A percentile compares a stretch with the other conserved stretches of the same genome.
These are phyloP conservation scores for Aureobasidium lini DNA, from an alignment of 2,329 filamentous ascomycete species.

Conservation along the genomic window DNA sequence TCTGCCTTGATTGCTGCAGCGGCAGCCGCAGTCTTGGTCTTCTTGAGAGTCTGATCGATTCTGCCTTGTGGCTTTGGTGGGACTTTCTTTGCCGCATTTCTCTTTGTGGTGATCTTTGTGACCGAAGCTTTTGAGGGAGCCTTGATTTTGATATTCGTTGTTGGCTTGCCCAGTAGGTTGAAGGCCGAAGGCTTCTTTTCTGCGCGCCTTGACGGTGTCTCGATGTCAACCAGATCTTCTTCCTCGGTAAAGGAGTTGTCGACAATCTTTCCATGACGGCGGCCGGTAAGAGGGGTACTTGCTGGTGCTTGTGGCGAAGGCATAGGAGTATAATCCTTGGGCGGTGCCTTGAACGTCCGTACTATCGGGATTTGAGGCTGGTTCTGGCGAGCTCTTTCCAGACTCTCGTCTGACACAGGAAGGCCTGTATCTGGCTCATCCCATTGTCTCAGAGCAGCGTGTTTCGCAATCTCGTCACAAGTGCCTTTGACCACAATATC, in stretches of 20 bases:
- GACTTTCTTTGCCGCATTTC: conserved; percentile 15
- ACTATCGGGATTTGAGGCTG: conserved; percentile 29
- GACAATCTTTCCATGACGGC: conserved; percentile 21
- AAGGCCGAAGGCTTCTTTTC: conserved; percentile 14
- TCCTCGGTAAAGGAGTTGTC: conserved; percentile 18
- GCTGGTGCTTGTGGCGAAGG: conserved; percentile 22
- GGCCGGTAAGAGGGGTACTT: conserved; percentile 19
- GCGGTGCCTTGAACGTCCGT: conserved; percentile 14
- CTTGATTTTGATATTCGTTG: conserved; percentile 8
- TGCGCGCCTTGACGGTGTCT: conserved; percentile 27
- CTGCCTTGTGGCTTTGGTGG: conserved; percentile 4
- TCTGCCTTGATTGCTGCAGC: neutral
- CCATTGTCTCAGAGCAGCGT: conserved; percentile 57
- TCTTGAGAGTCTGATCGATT: conserved; percentile 11
- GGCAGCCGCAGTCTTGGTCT: neutral
- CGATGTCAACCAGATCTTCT: conserved; percentile 24
- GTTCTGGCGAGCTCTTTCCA: conserved; percentile 31
- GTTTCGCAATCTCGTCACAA: conserved; percentile 76
- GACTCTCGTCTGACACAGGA: conserved; percentile 40
- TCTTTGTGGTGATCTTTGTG: conserved; percentile 17
- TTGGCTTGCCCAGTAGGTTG: conserved; percentile 16
- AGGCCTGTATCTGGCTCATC: conserved; percentile 42
- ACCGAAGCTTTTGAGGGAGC: conserved; percentile 9
- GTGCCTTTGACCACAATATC: conserved; percentile 82
- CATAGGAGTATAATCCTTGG: conserved; percentile 23